Evolutionary conservation across 768 basidiomycete genomes (phyloP).

Genomic region (Lactarius hengduanensis): DNA sequence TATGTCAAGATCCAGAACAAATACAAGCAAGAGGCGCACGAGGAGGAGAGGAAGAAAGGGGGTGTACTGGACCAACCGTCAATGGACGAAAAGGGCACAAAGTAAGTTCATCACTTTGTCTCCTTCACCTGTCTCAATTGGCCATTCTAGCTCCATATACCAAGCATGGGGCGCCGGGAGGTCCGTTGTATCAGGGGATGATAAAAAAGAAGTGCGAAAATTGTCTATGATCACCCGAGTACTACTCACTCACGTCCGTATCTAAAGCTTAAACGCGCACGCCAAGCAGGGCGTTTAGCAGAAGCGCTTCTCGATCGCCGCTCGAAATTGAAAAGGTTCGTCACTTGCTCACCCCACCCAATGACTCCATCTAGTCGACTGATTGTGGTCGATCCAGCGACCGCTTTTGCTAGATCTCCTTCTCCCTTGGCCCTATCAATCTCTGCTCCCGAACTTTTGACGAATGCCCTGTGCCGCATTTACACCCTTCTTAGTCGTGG

Average conservation of each 20-base stretch:
- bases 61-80: constrained; percentile 32
- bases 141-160: constrained; percentile 53
- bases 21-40: constrained; percentile 78
- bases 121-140: constrained; percentile 9
- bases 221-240: background rate
- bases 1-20: constrained; percentile 89
- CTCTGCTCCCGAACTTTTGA: background rate
- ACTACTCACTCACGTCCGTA: constrained; percentile 20
- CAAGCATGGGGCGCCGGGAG: constrained; percentile 87
- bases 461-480: background rate
- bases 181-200: constrained; percentile 63
- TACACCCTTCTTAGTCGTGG: background rate
- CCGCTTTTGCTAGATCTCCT: constrained; percentile 43
- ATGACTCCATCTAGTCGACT: constrained; percentile 7
- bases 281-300: constrained; percentile 75
- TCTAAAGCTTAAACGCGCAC: constrained; percentile 68
- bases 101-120: constrained; percentile 47
- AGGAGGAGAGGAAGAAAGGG: constrained; percentile 54
- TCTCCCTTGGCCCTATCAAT: background rate
- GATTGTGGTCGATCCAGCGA: constrained; percentile 36
- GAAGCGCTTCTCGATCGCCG: constrained; percentile 79
- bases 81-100: constrained; percentile 72
- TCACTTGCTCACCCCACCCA: constrained; percentile 13
- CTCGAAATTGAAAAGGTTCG: constrained; percentile 78
- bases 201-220: constrained; percentile 65